Evolutionary conservation across 805 yeast species (phyloP).

Genomic region (Pichia thaimueangensis): DNA sequence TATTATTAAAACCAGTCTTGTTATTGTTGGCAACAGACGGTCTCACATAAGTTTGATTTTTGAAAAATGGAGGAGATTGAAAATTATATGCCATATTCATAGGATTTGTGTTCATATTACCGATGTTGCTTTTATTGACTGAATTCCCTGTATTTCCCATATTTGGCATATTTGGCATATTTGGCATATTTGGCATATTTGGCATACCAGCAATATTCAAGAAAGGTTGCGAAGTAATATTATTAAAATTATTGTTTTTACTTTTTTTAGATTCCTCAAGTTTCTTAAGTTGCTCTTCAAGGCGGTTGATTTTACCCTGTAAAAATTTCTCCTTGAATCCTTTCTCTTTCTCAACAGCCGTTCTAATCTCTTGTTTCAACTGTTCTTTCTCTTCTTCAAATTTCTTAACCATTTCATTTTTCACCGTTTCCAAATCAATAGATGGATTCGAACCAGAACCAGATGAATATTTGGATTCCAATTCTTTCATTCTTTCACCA

Average conservation of each 20-base stretch:
- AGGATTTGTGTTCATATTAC: not conserved
- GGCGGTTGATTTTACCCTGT: constrained; percentile 45
- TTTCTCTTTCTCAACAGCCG: constrained; percentile 49
- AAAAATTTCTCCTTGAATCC: constrained; percentile 53
- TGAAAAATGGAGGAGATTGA: not conserved
- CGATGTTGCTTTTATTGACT: not conserved
- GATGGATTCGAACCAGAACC: constrained; percentile 6
- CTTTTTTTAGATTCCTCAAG: constrained; percentile 11
- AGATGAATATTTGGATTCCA: constrained; percentile 3
- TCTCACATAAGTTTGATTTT: not conserved
- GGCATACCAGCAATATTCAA: constrained; percentile 1
- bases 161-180: constrained; percentile 4
- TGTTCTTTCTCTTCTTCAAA: constrained; percentile 29
- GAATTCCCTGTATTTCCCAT: not conserved
- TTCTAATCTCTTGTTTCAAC: constrained; percentile 39
- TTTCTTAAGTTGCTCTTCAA: constrained; percentile 34
- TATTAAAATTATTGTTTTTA: too few relatives aligned
- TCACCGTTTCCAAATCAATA: constrained; percentile 15
- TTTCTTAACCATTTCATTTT: constrained; percentile 17
- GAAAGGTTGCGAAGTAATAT: too few relatives aligned
- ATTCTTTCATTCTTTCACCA: constrained; percentile 16
- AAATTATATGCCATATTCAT: not conserved
- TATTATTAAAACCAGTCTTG: not conserved
- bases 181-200: constrained; percentile 4
- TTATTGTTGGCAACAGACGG: not conserved